Evolutionary conservation across 169 alveolate genomes (phyloP).

Genomic region (Hammondia hammondi): DNA sequence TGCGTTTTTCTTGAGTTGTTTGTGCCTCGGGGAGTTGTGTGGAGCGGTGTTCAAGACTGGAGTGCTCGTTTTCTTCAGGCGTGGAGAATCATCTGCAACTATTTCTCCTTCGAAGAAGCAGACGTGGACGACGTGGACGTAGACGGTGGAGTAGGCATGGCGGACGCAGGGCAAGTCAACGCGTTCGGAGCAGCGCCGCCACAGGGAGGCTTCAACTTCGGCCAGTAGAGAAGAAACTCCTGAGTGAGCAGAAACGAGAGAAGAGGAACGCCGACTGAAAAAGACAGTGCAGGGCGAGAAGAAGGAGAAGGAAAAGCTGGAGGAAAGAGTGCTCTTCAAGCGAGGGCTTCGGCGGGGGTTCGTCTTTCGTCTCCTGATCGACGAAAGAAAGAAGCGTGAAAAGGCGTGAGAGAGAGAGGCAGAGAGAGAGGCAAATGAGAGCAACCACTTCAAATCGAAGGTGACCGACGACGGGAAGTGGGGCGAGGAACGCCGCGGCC

Average conservation of each 20-base stretch:
- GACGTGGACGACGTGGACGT: constrained; percentile 37
- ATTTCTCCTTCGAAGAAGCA: constrained; percentile 48
- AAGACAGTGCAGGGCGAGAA: not conserved
- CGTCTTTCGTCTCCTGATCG: not conserved
- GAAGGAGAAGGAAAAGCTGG: not conserved
- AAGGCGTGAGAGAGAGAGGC: too few species aligned
- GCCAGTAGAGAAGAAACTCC: not conserved
- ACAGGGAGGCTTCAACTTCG: constrained; percentile 50
- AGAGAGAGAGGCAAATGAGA: too few species aligned
- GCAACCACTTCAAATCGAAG: too few species aligned
- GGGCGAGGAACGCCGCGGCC: too few species aligned
- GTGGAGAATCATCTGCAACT: constrained; percentile 28
- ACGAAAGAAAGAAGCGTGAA: too few species aligned
- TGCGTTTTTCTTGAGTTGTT: too few species aligned
- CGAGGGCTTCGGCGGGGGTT: not conserved
- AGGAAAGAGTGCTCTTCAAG: not conserved
- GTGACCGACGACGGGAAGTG: too few species aligned
- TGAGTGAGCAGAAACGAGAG: not conserved
- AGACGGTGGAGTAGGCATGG: constrained; percentile 30
- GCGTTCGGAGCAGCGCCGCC: constrained; percentile 61
- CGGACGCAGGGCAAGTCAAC: not conserved
- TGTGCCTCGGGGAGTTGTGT: too few species aligned
- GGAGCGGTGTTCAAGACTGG: too few species aligned
- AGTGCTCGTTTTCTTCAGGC: not conserved
- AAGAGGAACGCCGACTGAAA: not conserved